These are phyloP conservation scores for Entophlyctis luteolus DNA, from an alignment of 192 early-diverging fungal species.

Conservation along the genomic window DNA sequence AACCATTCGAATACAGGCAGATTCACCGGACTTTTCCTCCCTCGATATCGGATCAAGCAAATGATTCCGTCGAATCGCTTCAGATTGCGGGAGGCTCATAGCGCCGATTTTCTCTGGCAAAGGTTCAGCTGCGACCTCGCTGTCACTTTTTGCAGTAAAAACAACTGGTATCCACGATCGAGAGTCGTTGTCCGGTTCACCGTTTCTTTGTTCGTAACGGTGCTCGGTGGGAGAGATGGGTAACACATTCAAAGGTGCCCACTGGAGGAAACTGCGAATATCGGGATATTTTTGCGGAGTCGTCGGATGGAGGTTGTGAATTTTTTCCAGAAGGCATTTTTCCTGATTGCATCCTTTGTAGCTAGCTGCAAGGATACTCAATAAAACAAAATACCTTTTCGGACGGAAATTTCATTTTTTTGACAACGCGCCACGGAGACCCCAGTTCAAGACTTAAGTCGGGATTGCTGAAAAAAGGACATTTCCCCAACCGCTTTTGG, in stretches of 20 bases:
- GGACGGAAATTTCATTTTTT: slow-evolving; percentile 4
- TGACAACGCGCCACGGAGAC: background rate
- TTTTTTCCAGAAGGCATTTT: background rate
- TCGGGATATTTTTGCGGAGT: background rate
- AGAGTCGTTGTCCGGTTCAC: no score
- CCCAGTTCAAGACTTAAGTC: background rate
- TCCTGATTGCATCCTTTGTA: no score
- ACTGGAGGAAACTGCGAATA: slow-evolving; percentile 9
- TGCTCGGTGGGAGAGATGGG: background rate
- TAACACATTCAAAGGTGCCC: background rate
- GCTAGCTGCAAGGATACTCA: background rate
- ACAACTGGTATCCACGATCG: no score
- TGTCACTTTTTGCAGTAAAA: no score
- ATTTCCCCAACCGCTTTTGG: slow-evolving; percentile 8
- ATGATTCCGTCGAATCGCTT: no score
- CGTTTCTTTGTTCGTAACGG: no score
- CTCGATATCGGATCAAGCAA: no score
- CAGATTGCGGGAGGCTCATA: no score
- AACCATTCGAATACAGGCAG: no score
- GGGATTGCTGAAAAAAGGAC: slow-evolving; percentile 13
- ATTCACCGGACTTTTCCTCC: no score
- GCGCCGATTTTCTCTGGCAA: no score
- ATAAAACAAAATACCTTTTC: slow-evolving; percentile 2
- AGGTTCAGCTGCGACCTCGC: no score
- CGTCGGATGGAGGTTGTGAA: slow-evolving; percentile 9